Conservation (phyloP, 108 stramenopile species). For the Hondaea fermentalgiana region DNA sequence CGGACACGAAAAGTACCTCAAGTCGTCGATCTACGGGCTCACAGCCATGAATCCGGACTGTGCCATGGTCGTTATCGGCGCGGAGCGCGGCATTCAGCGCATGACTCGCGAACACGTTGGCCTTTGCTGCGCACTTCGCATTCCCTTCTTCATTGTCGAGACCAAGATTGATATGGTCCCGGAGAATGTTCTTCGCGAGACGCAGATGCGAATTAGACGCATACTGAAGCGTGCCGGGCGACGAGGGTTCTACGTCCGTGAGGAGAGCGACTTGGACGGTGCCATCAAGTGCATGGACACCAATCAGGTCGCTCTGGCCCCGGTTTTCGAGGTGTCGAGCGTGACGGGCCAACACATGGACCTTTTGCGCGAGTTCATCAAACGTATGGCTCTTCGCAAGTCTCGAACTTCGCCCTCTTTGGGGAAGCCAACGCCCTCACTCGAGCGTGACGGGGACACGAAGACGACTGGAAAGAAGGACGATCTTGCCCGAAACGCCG, state of each 20-base stretch:
- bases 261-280: conserved; percentile 50
- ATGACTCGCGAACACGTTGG: conserved; percentile 98
- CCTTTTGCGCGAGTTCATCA: conserved; percentile 76
- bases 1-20: conserved; percentile 97
- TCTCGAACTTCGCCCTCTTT: not conserved
- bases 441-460: not conserved
- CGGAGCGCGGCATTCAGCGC: conserved; percentile 89
- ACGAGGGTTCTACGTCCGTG: conserved; percentile 37
- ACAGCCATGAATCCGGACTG: conserved; percentile 89
- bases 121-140: conserved; percentile 85
- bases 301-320: conserved; percentile 63
- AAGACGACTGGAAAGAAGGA: not conserved
- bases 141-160: conserved; percentile 79
- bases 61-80: conserved; percentile 82
- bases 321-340: conserved; percentile 87
- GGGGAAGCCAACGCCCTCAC: not conserved
- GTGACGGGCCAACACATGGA: conserved; percentile 91
- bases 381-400: conserved; percentile 28
- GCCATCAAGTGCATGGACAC: conserved; percentile 76
- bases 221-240: conserved; percentile 30
- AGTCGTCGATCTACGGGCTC: conserved; percentile 95
- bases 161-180: conserved; percentile 98
- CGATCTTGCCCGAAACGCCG: not conserved
- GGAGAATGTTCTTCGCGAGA: conserved; percentile 76
- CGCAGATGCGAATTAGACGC: conserved; percentile 65